These are phyloP conservation scores for Strigomonas oncopelti DNA, from an alignment of 208 protist genomes.

Conservation along the genomic window DNA sequence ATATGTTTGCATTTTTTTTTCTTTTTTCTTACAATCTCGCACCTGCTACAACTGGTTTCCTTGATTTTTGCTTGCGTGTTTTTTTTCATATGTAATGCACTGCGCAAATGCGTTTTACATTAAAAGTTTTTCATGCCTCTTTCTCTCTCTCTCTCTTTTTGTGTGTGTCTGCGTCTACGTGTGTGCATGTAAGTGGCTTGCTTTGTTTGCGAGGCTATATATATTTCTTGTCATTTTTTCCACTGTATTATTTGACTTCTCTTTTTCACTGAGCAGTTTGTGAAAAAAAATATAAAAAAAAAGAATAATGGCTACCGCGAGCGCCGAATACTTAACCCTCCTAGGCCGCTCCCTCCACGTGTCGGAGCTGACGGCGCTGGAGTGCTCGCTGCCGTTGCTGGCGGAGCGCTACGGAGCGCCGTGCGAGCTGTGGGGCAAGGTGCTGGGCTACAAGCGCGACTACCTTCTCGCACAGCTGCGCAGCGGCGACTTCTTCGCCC, in stretches of 20 bases:
- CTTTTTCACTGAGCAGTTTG: neutral
- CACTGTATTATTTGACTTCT: constrained; percentile 5
- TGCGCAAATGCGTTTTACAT: neutral
- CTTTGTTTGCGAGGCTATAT: too few species aligned
- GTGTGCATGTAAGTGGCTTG: too few species aligned
- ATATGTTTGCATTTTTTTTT: neutral
- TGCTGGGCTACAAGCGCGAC: constrained; percentile 56
- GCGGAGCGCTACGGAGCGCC: constrained; percentile 46
- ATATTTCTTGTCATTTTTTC: constrained; percentile 10
- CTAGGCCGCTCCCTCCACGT: constrained; percentile 52
- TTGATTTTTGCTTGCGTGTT: neutral
- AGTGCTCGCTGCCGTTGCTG: constrained; percentile 79
- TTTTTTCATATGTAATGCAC: neutral
- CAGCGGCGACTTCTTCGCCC: constrained; percentile 50
- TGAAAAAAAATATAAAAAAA: neutral
- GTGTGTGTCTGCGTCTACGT: too few species aligned
- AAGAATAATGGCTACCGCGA: constrained; percentile 42
- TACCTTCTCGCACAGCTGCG: constrained; percentile 78
- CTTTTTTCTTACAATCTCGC: constrained; percentile 1
- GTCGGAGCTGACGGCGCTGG: constrained; percentile 68
- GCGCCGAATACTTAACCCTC: constrained; percentile 54
- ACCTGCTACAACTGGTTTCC: neutral
- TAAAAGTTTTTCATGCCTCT: neutral
- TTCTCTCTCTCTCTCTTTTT: neutral
- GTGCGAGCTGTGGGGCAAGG: constrained; percentile 78